phyloP scores from a whole-genome alignment of 352 stramenopile species.

The Phytopythium vexans region DNA sequence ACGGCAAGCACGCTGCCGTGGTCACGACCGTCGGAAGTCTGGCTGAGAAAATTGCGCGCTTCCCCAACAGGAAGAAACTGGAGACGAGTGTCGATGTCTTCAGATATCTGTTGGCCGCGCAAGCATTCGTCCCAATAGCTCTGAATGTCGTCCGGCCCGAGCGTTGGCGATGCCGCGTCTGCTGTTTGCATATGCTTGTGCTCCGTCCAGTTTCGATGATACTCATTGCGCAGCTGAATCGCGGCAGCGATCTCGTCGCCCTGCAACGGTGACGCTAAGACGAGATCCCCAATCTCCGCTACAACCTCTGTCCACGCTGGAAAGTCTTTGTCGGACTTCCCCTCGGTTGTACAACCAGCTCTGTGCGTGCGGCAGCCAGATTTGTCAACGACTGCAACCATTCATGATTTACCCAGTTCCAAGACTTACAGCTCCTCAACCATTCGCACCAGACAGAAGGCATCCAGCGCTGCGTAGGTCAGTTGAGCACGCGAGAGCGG shows the following conservation, averaged over 20 bases:
- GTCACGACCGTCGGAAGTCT: slow-evolving; percentile 12
- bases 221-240: slow-evolving; percentile 24
- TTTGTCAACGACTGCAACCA: neutral
- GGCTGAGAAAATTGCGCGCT: slow-evolving; percentile 17
- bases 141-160: neutral
- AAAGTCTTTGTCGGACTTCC: slow-evolving; percentile 7
- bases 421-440: slow-evolving; percentile 38
- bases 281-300: slow-evolving; percentile 17
- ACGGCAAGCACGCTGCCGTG: slow-evolving; percentile 37
- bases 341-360: slow-evolving; percentile 4
- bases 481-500: slow-evolving; percentile 46
- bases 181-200: neutral
- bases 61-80: neutral
- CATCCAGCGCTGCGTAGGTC: slow-evolving; percentile 63
- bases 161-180: neutral
- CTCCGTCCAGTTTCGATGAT: slow-evolving; percentile 30
- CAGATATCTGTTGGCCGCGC: too few relatives aligned
- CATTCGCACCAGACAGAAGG: slow-evolving; percentile 56
- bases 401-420: neutral
- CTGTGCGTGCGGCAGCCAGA: neutral
- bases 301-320: slow-evolving; percentile 21
- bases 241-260: slow-evolving; percentile 12
- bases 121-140: slow-evolving; percentile 1
- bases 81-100: neutral
- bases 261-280: slow-evolving; percentile 23